Base-by-base conservation (phyloP, 208 protist genomes). In the Leishmania amazonensis region DNA sequence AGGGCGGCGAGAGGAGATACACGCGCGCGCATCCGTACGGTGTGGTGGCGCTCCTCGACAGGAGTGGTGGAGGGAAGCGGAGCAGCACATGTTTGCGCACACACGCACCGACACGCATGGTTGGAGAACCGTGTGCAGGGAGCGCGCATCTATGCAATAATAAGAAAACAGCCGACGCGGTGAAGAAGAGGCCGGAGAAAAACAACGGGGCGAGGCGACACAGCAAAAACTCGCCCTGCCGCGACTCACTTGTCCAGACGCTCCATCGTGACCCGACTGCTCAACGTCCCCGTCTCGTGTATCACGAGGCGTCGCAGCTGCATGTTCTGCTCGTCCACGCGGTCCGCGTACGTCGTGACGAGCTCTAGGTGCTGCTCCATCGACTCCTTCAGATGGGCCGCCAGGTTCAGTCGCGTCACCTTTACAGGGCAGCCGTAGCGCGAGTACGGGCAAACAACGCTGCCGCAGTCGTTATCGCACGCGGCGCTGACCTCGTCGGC, bases 321-420 rank as follows among this genome's bases (percentile, higher is more conserved):
- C 70, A 88, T 86, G 81, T 96, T 96, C 84, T 96, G 87, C 75
- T 84, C 51, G 60, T 94, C 91, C 57, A 94, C 85, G 47, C 88
- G 83, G 40, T 96, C 91, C 9, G 93, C 93, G 79, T 96, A 96
- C 58, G 77, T 76, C 49, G 88, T 91, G 3, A 96, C 93, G 42
- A 95, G 76, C 51, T 90, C 83, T 17, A 96, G 84, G 78, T 96
- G 93, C 42, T 85, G 85, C n/a, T 84, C 65, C 58, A 95, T 83
- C 45, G 83, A 89, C 81, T 94, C 87, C 19, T 45, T 38, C 35
- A 96, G 79, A 71, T 96, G 93, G 24, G 84, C 81, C 0, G 86
- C 24, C 35, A 96, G 64, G 65, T 87, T 89, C 28, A 86, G 75
- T 15, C 83, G 83, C n/a, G 88, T 87, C 42, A 95, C 85, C 74